Evolutionary conservation across 2,329 filamentous ascomycete species (phyloP), one percentile per base, ranked within the genome.

Genomic region (Septoria petroselini): DNA sequence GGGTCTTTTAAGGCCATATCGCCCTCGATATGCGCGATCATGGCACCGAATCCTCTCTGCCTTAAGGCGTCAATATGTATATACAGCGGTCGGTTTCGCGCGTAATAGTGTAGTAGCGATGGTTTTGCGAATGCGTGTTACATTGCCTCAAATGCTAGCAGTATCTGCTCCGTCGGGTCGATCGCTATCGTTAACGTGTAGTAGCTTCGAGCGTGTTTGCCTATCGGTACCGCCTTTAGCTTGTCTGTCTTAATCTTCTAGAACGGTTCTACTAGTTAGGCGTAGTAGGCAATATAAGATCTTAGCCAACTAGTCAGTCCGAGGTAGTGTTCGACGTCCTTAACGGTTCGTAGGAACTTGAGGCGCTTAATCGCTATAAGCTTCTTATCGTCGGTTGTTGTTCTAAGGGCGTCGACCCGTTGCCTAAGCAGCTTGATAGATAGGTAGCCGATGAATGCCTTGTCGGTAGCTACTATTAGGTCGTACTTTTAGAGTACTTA

Each of bases 251-350:
- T 44, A 4, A 33, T n/a, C 8, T 21, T 34, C 11, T 44, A 15
- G 2, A 44, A 9, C 1, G 17, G 41, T 8, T 44, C 29, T 7
- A 15, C 41, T 15, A 21, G 29, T 12, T 44, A 44, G 2, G 29
- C 41, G n/a, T 34, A 44, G 41, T 44, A 44, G 1, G 6, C 41
- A 2, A 44, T 34, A 23, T 44, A 44, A n/a, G 14, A 11, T 2
- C 29, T 3, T 35, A 44, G 29, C 41, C 15, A 44, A 2, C 41
- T 14, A 1, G 15, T 44, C 14, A 44, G 15, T 2, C 41, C 17
- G 7, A 44, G 27, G 18, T 44, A 44, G 17, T 19, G 3, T 19
- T 44, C 41, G n/a, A 44, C 15, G 9, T 44, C 27, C 14, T 15
- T 23, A n/a, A 44, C 4, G 3, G 12, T 44, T 1, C 12, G 7